These are phyloP conservation scores for Boeremia lycopersici DNA, from an alignment of 2,329 filamentous ascomycete genomes.

Conservation along the genomic window DNA sequence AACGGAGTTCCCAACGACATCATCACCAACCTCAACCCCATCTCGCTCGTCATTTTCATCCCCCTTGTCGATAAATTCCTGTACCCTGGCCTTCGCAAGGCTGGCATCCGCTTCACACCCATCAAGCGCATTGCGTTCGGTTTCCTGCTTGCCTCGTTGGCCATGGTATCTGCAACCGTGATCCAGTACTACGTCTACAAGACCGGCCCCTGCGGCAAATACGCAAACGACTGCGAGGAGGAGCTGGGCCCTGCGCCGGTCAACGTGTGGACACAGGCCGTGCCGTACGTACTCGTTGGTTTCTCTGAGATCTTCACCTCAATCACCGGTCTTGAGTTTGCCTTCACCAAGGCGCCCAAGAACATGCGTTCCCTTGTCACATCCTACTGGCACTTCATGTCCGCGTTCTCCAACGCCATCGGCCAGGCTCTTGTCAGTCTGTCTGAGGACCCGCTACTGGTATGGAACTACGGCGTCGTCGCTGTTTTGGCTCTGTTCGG, in stretches of 20 bases:
- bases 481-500: slow-evolving; percentile 68
- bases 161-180: slow-evolving; percentile 58
- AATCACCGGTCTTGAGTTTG: slow-evolving; percentile 73
- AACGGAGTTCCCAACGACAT: slow-evolving; percentile 62
- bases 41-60: slow-evolving; percentile 60
- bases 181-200: slow-evolving; percentile 68
- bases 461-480: slow-evolving; percentile 73
- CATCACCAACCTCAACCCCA: slow-evolving; percentile 61
- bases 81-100: slow-evolving; percentile 58
- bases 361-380: slow-evolving; percentile 82
- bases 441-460: slow-evolving; percentile 67
- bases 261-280: slow-evolving; percentile 65
- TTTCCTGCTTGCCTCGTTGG: slow-evolving; percentile 55
- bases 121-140: slow-evolving; percentile 60
- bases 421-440: slow-evolving; percentile 71
- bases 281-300: slow-evolving; percentile 59
- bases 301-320: slow-evolving; percentile 64
- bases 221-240: slow-evolving; percentile 60
- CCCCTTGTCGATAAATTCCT: slow-evolving; percentile 60
- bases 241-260: slow-evolving; percentile 57
- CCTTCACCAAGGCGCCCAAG: slow-evolving; percentile 76
- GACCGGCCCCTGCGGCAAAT: slow-evolving; percentile 63
- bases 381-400: slow-evolving; percentile 73
- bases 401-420: slow-evolving; percentile 70
- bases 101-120: slow-evolving; percentile 58